Evolutionary conservation across 2,329 filamentous ascomycete species (phyloP), one percentile per base, ranked within the genome.

Genomic region (Nothophaeocryptopus gaeumannii): DNA sequence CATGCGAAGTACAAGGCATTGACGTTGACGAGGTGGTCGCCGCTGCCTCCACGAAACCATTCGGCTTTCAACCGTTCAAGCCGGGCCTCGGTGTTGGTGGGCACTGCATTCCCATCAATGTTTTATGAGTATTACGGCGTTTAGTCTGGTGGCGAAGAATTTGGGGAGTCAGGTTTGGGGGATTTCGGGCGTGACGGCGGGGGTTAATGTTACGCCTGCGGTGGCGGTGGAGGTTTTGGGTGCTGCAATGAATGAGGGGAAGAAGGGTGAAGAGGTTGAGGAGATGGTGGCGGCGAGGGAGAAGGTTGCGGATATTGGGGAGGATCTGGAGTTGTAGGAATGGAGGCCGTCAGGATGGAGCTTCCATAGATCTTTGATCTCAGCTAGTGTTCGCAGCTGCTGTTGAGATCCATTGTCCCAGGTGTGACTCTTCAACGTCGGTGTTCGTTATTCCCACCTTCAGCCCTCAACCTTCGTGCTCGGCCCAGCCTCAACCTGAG

Each of bases 101-200:
- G 0, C 78, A 80, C 60, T 81, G 78, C 53, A 81, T 81, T 49
- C 78, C 78, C 0, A 72, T 81, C 53, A 81, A 81, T 50, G 78
- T 78, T 47, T 60, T 29, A 59, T 60, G 37, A 56, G 52, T 36
- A 34, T 61, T 8, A 39, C 44, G n/a, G 50, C 59, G 13, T 60
- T 61, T 34, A 61, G 57, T 14, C 59, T 55, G 13, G 59, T 61
- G 4, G 58, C 53, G 5, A 55, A 46, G 36, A 60, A 60, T 32
- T 34, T 61, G 9, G 58, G 59, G 8, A 58, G 53, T 30, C 59
- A 61, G 45, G 58, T 54, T 12, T 48, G 46, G 46, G 46, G 46
- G 12, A 48, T 48, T 14, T 39, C 34, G 12, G 46, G 46, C 8
- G 46, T 48, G 38, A 48, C 46, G 15, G 46, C 46, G 10, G 43